Base-by-base conservation (phyloP, 2,329 filamentous ascomycete species). In the Neonectria hederae region DNA sequence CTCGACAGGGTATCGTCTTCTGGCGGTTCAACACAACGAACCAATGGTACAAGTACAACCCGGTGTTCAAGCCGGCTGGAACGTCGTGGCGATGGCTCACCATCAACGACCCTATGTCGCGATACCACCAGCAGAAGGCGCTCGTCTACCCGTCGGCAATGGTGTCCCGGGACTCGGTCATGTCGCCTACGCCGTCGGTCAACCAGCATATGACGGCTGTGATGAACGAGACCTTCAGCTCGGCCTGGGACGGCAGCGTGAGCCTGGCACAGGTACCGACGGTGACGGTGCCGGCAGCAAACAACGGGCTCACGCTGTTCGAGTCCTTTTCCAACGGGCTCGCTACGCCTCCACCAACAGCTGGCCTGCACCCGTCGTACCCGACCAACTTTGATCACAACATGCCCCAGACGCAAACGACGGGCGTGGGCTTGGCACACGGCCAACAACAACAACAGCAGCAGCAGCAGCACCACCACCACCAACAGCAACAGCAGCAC, bases 51-150 rank as follows among this genome's bases (percentile, higher is more conserved):
- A 82, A 82, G 75, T 81, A 81, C 69, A 79, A 80, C 65, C 81
- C 80, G 2, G 79, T 82, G 30, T 84, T 83, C 63, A 84, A 85
- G 61, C 81, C 83, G 4, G 81, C 84, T 1, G 84, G 84, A 17
- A 87, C 87, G 2, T 84, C 82, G 40, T 90, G 88, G 88, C 82
- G 86, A 24, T 90, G 89, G 80, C 76, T 90, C 61, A 88, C 86
- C 11, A 83, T 87, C 59, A 82, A 88, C 62, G 86, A 89, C 69
- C 86, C 87, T 30, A 83, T 84, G 65, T 87, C 85, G n/a, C 81
- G 84, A 49, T 84, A 86, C 62, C 86, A 89, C 71, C 85, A 87
- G 76, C 82, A 84, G 72, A 79, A 79, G 69, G 79, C 80, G 10
- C 73, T 81, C 21, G 77, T 81, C 22, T 79, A 79, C 58, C 79